phyloP scores from a whole-genome alignment of 202 grass and related monocot genomes.

The Brachypodium distachyon region DNA sequence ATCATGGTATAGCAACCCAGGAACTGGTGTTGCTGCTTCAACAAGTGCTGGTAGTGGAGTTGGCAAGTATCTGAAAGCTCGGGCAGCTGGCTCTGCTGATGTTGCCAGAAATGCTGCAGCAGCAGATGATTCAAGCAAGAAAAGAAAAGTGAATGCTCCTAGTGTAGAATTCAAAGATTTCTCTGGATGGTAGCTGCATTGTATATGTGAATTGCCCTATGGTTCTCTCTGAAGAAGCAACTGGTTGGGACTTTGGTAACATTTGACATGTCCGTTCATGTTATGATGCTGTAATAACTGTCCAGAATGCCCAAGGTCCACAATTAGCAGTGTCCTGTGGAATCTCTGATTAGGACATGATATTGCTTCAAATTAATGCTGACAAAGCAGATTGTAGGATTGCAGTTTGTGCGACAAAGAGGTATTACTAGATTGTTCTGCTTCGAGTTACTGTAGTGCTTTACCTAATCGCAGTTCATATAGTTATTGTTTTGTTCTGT shows the following conservation, averaged over 20 bases:
- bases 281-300: conserved; percentile 6
- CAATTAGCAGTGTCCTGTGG: not conserved
- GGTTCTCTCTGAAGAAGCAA: not conserved
- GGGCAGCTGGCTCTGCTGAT: conserved; percentile 34
- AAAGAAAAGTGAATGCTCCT: conserved; percentile 60
- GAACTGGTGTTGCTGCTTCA: conserved; percentile 49
- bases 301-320: not conserved
- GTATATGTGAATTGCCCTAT: not conserved
- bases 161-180: conserved; percentile 79
- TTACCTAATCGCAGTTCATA: not conserved
- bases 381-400: not conserved
- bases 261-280: not conserved
- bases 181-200: conserved; percentile 62
- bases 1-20: conserved; percentile 85
- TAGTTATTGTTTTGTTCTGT: not conserved
- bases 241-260: not conserved
- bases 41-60: conserved; percentile 51
- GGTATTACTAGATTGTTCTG: not conserved
- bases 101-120: conserved; percentile 17
- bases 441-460: not conserved
- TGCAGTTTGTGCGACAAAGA: not conserved
- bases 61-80: conserved; percentile 82
- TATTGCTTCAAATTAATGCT: not conserved
- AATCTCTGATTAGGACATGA: not conserved
- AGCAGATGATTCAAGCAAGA: conserved; percentile 62